Evolutionary conservation across 257 asterid species (phyloP).

Genomic region (Solanum acaule): DNA sequence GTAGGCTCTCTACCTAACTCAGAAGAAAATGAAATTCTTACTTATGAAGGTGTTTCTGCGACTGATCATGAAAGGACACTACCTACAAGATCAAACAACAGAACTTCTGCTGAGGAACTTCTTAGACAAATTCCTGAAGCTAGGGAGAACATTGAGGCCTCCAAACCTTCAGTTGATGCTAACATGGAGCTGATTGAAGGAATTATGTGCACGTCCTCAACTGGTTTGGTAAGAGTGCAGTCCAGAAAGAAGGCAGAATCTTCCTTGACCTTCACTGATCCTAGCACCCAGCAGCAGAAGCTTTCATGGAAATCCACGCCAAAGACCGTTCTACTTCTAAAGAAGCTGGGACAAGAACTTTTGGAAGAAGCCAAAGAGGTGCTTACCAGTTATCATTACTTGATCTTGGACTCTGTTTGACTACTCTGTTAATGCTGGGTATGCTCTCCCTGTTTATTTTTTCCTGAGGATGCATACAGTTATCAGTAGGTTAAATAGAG

Average conservation of each 20-base stretch:
- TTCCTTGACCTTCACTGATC: conserved; percentile 95
- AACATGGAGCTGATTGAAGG: conserved; percentile 55
- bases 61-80: conserved; percentile 19
- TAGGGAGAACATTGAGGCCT: conserved; percentile 29
- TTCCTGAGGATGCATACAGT: neutral
- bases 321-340: conserved; percentile 75
- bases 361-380: conserved; percentile 99
- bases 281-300: conserved; percentile 98
- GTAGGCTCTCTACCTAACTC: conserved; percentile 8
- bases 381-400: neutral
- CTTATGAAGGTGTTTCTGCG: neutral
- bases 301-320: conserved; percentile 97
- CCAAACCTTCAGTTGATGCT: conserved; percentile 46
- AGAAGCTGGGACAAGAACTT: conserved; percentile 93
- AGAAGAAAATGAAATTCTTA: conserved; percentile 16
- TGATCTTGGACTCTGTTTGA: neutral
- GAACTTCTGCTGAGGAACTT: conserved; percentile 13
- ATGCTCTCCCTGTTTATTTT: neutral
- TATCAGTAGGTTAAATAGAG: neutral
- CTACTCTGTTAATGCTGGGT: neutral
- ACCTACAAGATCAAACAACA: conserved; percentile 8
- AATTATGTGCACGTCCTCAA: conserved; percentile 84
- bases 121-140: conserved; percentile 21
- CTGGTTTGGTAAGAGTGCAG: conserved; percentile 96
- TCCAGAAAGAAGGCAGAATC: conserved; percentile 97